Evolutionary conservation across 2,329 filamentous ascomycete species (phyloP), one percentile per base, ranked within the genome.

Genomic region (Aspergillus sp.): DNA sequence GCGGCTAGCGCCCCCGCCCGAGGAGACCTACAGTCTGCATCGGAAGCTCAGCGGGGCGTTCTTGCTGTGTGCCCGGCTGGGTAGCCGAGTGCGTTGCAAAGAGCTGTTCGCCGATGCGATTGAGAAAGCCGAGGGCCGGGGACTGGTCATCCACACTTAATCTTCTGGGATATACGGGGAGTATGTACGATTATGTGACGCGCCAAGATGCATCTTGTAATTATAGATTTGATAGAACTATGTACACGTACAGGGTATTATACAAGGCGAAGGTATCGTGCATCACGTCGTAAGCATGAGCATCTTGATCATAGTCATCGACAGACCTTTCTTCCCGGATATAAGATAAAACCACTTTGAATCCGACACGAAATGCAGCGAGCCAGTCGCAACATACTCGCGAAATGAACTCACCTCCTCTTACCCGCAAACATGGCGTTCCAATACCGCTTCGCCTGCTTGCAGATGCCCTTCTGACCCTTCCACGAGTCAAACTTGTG

Each of bases 21-120:
- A 99, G 75, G 94, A 99, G 79, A 99, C 94, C 48, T 99, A 99
- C 68, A 93, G 88, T 68, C 74, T 99, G 64, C 94, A 99, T 73
- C 83, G 94, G 55, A 99, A 99, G 76, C 76, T 99, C 50, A 96
- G 91, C 69, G 94, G 94, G 0, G 95, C 94, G 0, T 99, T 99
- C 68, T 73, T 99, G 65, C 78, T 99, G 16, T 99, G 94, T 71
- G 92, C 94, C 0, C 82, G 85, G 59, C 70, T 99, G 54, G 91
- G 90, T 3, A 96, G 90, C 69, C 81, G 84, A 58, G 92, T 99
- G 2, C 79, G 79, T 52, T 96, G 93, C 63, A 83, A 87, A 57
- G 85, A 88, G 53, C 74, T 99, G 75, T 99, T 99, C 55, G 55
- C 55, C 14, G 62, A 71, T 48, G 67, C 69, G 26, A 51, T 73